Base-by-base conservation (phyloP, 2,329 filamentous ascomycete genomes). In the Ophiosphaerella herpotricha region DNA sequence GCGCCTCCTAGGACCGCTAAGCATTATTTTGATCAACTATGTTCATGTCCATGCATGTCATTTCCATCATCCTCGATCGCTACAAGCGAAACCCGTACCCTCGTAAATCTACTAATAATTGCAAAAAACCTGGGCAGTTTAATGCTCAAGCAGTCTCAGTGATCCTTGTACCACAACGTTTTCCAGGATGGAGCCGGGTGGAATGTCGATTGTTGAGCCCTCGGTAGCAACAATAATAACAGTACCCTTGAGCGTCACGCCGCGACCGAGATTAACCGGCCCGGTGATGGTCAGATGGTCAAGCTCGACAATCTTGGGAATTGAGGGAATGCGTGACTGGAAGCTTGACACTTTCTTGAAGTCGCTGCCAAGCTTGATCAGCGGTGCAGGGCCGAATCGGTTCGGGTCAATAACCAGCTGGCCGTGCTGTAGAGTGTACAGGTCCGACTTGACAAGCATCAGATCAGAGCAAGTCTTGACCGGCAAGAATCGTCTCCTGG, bases 321-420 rank as follows among this genome's bases (percentile, higher is more conserved):
- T 95, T 58, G 87, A 91, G 9, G 88, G 83, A 64, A 95, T 92
- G 73, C 88, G 88, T 77, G 90, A 87, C 80, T 91, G 88, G 84
- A 95, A 95, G 81, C 91, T 94, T 1, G 93, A 97, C 34, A 99
- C 94, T 87, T 99, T 99, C 89, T 99, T 99, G 86, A 99, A 99
- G 83, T 99, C 94, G 70, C 86, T 87, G 67, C 94, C 94, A 46
- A 99, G 89, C 88, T 99, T 99, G 84, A 99, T 99, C 64, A 99
- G 84, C 49, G 94, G 94, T 41, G 94, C 93, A 64, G 94, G 92
- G 61, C 94, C 94, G 77, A 99, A 97, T 64, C 94, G 91, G 81
- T 87, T 92, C 63, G 91, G 87, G 83, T 96, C 96, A 80, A 99
- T 96, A 74, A 97, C 85, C 61, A 99, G 86, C 82, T 97, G 93